Conservation (phyloP, 768 basidiomycete species). For the Ramaria sp. region DNA sequence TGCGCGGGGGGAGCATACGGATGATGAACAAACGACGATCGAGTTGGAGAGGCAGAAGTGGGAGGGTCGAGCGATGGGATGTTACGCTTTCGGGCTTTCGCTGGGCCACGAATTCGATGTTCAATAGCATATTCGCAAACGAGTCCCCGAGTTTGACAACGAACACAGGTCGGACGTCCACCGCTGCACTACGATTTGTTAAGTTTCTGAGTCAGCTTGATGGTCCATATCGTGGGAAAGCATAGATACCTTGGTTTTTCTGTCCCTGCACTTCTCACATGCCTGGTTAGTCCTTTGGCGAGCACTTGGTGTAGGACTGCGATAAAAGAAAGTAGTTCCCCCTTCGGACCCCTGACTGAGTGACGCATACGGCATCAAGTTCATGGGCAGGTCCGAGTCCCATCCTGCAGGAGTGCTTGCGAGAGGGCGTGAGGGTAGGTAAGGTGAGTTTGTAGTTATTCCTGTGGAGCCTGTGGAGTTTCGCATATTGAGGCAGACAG, state of each 20-base stretch:
- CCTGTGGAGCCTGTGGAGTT: neutral
- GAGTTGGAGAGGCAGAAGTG: neutral
- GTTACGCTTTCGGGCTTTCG: neutral
- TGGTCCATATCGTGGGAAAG: neutral
- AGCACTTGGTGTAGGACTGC: slow-evolving; percentile 16
- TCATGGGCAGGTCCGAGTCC: neutral
- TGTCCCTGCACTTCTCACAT: slow-evolving; percentile 45
- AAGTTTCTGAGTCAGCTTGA: neutral
- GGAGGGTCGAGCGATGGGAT: neutral
- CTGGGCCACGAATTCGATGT: slow-evolving; percentile 7
- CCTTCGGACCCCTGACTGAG: neutral
- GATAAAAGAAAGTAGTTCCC: slow-evolving; percentile 11
- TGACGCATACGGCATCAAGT: neutral
- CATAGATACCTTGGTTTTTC: slow-evolving; percentile 43
- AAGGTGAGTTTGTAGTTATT: neutral
- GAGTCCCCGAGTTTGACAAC: slow-evolving; percentile 39
- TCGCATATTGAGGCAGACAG: neutral
- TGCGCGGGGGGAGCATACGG: neutral
- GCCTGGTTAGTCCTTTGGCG: slow-evolving; percentile 38
- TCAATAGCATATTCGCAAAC: slow-evolving; percentile 35
- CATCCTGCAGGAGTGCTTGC: neutral
- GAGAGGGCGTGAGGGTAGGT: neutral
- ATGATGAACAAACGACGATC: neutral
- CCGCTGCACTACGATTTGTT: slow-evolving; percentile 37
- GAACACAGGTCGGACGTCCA: slow-evolving; percentile 39